A percentile compares a stretch with the other conserved stretches of the same genome.
phyloP scores from a whole-genome alignment of 768 basidiomycete genomes.

The Agrocybe pediades region DNA sequence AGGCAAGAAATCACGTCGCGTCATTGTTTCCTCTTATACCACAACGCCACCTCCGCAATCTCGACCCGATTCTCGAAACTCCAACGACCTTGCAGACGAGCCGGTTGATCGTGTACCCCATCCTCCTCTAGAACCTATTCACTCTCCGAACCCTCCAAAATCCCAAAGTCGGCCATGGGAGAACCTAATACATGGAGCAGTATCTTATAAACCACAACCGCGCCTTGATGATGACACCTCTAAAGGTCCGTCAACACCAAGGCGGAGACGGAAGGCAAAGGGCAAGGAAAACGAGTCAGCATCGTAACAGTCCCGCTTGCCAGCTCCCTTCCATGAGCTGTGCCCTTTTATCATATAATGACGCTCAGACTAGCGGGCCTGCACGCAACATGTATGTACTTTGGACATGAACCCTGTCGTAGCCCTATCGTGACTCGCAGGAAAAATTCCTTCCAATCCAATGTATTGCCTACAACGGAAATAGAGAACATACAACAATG shows the following conservation, averaged over 20 bases:
- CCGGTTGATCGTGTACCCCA: conserved; percentile 17
- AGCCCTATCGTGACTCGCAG: no score
- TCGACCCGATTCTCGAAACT: conserved; percentile 28
- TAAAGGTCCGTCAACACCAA: neutral
- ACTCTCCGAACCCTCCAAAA: neutral
- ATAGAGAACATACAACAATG: no score
- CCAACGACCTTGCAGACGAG: conserved; percentile 31
- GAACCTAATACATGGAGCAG: conserved; percentile 35
- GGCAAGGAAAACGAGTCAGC: conserved; percentile 9
- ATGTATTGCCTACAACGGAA: no score
- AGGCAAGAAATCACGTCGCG: conserved; percentile 42
- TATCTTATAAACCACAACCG: conserved; percentile 36
- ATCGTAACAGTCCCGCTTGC: no score
- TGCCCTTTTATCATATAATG: no score
- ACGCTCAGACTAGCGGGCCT: no score
- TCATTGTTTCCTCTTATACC: conserved; percentile 56
- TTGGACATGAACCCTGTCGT: no score
- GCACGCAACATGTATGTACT: no score
- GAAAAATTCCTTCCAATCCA: no score
- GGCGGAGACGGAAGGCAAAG: conserved; percentile 7
- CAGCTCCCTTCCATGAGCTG: no score
- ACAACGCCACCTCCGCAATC: conserved; percentile 37
- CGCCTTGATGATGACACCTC: conserved; percentile 7
- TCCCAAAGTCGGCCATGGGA: conserved; percentile 26
- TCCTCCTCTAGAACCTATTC: conserved; percentile 3